Evolutionary conservation across 2,329 filamentous ascomycete genomes (phyloP).

Genomic region (Colletotrichum shisoi): DNA sequence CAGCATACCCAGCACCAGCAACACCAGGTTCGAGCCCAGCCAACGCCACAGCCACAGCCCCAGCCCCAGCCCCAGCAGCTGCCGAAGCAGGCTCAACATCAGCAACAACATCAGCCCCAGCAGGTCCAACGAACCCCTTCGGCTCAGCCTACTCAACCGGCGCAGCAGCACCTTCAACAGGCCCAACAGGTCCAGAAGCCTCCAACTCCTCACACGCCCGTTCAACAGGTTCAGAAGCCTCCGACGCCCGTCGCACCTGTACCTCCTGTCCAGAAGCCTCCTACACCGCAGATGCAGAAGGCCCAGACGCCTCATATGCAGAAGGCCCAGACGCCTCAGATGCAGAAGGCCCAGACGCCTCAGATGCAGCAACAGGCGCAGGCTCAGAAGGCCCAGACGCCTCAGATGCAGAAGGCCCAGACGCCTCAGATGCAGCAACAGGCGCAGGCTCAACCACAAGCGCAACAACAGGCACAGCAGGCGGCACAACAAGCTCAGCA

Average conservation of each 20-base stretch:
- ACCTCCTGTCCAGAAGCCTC: constrained; percentile 42
- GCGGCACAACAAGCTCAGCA: constrained; percentile 28
- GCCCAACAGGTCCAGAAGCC: constrained; percentile 42
- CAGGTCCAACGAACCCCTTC: constrained; percentile 24
- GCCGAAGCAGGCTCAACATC: constrained; percentile 42
- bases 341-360: constrained; percentile 1
- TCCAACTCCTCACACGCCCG: constrained; percentile 42
- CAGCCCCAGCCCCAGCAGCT: constrained; percentile 47
- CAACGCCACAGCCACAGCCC: constrained; percentile 27
- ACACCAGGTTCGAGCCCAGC: constrained; percentile 25
- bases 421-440: constrained; percentile 4
- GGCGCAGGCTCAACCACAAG: constrained; percentile 42
- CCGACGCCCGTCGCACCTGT: constrained; percentile 44
- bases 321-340: constrained; percentile 29
- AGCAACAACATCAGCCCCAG: constrained; percentile 45
- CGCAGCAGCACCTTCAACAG: constrained; percentile 2
- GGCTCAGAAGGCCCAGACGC: constrained; percentile 32
- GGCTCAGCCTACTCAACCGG: neutral
- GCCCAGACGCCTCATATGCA: constrained; percentile 26
- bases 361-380: too few species aligned
- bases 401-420: constrained; percentile 10
- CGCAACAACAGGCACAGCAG: constrained; percentile 44
- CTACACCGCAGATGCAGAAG: constrained; percentile 14
- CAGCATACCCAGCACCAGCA: constrained; percentile 30
- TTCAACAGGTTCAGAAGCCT: constrained; percentile 44